Conservation (phyloP, 345 rosid genomes). For the Gossypium herbaceum region DNA sequence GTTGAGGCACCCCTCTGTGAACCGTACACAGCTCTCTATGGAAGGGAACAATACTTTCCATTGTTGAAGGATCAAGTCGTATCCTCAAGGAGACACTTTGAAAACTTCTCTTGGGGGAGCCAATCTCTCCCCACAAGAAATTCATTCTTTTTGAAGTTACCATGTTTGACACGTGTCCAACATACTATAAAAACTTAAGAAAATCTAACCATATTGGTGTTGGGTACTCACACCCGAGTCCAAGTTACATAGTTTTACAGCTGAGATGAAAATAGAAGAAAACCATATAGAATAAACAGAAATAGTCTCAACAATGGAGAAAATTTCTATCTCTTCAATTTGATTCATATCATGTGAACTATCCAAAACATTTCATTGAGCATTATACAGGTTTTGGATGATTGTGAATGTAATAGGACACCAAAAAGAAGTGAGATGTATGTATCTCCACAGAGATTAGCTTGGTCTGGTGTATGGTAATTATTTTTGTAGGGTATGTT, state of each 20-base stretch:
- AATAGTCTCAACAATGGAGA: neutral
- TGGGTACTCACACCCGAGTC: too few species aligned
- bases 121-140: too few species aligned
- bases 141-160: too few species aligned
- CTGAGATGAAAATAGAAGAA: conserved; percentile 4
- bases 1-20: too few species aligned
- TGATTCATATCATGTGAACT: neutral
- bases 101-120: too few species aligned
- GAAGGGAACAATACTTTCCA: too few species aligned
- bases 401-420: neutral
- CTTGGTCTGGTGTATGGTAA: neutral
- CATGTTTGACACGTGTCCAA: too few species aligned
- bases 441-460: neutral
- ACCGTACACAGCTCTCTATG: too few species aligned
- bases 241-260: neutral
- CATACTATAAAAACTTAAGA: too few species aligned
- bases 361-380: neutral
- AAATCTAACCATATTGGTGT: too few species aligned
- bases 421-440: neutral
- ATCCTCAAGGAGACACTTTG: too few species aligned
- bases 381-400: conserved; percentile 6
- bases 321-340: neutral
- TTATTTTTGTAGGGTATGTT: neutral
- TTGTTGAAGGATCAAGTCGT: too few species aligned
- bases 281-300: neutral